These are phyloP conservation scores for Solanum chacoense DNA, from an alignment of 305 asterid species.

Conservation along the genomic window DNA sequence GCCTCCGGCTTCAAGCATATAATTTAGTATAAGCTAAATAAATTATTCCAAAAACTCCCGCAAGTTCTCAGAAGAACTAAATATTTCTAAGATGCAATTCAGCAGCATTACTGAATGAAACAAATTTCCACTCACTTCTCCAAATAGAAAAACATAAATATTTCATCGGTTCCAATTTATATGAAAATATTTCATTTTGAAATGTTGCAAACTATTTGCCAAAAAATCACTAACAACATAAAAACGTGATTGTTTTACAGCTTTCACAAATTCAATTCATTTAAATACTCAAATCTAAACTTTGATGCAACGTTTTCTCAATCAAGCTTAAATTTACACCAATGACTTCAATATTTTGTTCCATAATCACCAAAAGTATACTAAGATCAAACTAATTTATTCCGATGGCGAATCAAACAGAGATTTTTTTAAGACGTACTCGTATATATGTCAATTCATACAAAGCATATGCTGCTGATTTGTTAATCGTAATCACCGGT, in stretches of 20 bases:
- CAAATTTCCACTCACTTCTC: neutral
- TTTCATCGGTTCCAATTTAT: neutral
- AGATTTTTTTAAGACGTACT: conserved; percentile 21
- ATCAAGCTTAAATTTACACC: neutral
- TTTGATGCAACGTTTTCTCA: neutral
- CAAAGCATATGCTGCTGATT: conserved; percentile 77
- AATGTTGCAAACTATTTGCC: neutral
- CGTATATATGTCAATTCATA: conserved; percentile 72
- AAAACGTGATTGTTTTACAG: neutral
- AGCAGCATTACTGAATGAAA: neutral
- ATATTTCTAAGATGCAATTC: neutral
- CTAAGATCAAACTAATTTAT: neutral
- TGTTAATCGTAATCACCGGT: conserved; percentile 67
- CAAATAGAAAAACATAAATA: neutral
- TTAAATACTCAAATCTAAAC: neutral
- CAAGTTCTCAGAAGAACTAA: neutral
- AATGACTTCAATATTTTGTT: neutral
- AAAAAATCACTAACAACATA: neutral
- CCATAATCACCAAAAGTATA: neutral
- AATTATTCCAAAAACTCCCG: neutral
- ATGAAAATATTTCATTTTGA: neutral
- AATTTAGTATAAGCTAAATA: neutral
- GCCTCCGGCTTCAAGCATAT: neutral
- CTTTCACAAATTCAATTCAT: neutral
- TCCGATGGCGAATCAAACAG: neutral